Evolutionary conservation across 352 stramenopile genomes (phyloP), one percentile per base, ranked within the genome.

Genomic region (Pythium insidiosum): DNA sequence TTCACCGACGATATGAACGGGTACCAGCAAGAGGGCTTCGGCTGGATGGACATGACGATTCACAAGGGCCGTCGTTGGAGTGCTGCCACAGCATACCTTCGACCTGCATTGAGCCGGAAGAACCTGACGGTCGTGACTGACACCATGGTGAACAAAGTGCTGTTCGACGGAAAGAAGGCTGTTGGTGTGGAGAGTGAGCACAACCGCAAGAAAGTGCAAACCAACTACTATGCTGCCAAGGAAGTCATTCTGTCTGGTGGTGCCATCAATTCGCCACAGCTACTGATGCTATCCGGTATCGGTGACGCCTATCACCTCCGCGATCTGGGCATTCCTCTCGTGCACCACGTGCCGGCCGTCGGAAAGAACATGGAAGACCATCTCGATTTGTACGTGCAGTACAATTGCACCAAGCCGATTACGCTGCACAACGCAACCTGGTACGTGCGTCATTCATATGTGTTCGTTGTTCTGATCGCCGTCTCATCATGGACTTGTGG

Each of bases 1-100:
- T 90, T 89, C 56, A 94, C 81, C 7, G 73, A 92, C 6, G 84
- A 94, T 53, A 94, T 91, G 76, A 95, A 95, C 50, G 83, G 82
- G 19, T 94, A 78, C 55, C 76, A 88, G 54, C 81, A 95, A 56
- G 82, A 94, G 54, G 82, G 81, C 16, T 95, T 95, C 38, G 84
- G 84, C n/a, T 93, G 74, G 63, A 94, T 95, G 76, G 84, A 95
- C 55, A 85, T 80, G 74, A 95, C 81, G 13, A 64, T 95, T 26
- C 63, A 74, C 53, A 86, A 91, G 43, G 84, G 84, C 20, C 55
- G 65, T 44, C 81, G 84, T 21, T 95, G 81, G 78, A 93, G 73
- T 42, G 72, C 84, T 2, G 63, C 84, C 0, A 66, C 73, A 0
- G 81, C 74, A 22, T 95, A 95, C 37, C 43, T 95, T 42, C 73